Evolutionary conservation across 306 rosid species (phyloP).

Genomic region (Cercis canadensis): DNA sequence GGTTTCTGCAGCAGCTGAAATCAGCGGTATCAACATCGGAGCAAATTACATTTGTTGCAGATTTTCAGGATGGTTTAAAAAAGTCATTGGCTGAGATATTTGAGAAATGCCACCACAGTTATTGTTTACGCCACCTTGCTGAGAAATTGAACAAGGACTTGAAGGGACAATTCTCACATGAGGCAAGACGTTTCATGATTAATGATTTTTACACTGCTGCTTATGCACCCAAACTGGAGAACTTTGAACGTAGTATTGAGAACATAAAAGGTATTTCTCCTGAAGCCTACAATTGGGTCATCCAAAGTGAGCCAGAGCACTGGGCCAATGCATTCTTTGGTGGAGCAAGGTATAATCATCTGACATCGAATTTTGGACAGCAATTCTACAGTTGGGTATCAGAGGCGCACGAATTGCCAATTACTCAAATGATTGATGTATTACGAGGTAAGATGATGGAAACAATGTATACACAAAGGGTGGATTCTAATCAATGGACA

Average conservation of each 20-base stretch:
- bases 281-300: conserved; percentile 89
- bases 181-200: conserved; percentile 93
- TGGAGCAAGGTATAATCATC: conserved; percentile 84
- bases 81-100: conserved; percentile 70
- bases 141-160: conserved; percentile 89
- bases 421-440: conserved; percentile 90
- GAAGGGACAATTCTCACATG: conserved; percentile 96
- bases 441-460: conserved; percentile 91
- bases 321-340: conserved; percentile 88
- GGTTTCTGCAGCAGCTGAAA: conserved; percentile 86
- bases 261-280: conserved; percentile 89
- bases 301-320: conserved; percentile 80
- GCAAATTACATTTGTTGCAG: conserved; percentile 83
- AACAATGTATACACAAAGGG: conserved; percentile 63
- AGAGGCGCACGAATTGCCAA: conserved; percentile 93
- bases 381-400: conserved; percentile 89
- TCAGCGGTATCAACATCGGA: conserved; percentile 60
- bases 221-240: conserved; percentile 71
- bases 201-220: conserved; percentile 92
- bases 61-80: conserved; percentile 75
- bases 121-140: conserved; percentile 87
- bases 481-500: conserved; percentile 73
- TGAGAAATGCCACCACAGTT: conserved; percentile 75
- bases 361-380: conserved; percentile 82
- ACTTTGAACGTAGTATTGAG: conserved; percentile 67